Conservation (phyloP, 129 eudicot genomes). For the Silybum marianum region DNA sequence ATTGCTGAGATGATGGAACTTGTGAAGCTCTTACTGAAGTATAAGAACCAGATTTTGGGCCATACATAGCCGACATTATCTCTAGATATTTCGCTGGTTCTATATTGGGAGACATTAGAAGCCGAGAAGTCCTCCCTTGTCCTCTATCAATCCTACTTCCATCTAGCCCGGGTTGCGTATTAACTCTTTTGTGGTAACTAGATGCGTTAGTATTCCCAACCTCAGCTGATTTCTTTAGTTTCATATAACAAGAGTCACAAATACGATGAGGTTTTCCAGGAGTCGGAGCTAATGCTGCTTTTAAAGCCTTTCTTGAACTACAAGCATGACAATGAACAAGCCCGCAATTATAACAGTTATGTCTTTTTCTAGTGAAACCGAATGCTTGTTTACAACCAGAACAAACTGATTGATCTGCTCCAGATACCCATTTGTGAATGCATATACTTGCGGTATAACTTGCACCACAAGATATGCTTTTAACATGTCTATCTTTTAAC, state of each 20-base stretch:
- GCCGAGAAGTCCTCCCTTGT: conserved; percentile 42
- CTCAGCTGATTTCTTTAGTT: conserved; percentile 57
- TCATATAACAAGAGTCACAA: conserved; percentile 68
- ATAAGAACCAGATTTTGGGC: conserved; percentile 40
- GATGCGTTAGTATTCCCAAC: conserved; percentile 28
- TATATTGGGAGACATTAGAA: conserved; percentile 47
- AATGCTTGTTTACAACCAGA: conserved; percentile 82
- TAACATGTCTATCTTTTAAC: conserved; percentile 68
- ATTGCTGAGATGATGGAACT: conserved; percentile 63
- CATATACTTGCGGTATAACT: conserved; percentile 77
- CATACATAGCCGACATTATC: conserved; percentile 50
- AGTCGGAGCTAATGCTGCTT: conserved; percentile 85
- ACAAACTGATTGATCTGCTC: conserved; percentile 77
- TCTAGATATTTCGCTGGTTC: conserved; percentile 84
- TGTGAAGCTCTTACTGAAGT: conserved; percentile 64
- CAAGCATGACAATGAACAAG: conserved; percentile 82
- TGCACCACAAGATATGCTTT: conserved; percentile 74
- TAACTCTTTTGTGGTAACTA: conserved; percentile 34
- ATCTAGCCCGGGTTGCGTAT: conserved; percentile 45
- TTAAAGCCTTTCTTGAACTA: conserved; percentile 72
- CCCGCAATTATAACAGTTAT: conserved; percentile 83
- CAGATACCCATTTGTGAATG: conserved; percentile 88
- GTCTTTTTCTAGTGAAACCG: conserved; percentile 86
- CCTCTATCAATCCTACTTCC: conserved; percentile 40
- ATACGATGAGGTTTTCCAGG: conserved; percentile 90